These are phyloP conservation scores for Lepidium aucheri DNA, from an alignment of 345 rosid species.

Conservation along the genomic window DNA sequence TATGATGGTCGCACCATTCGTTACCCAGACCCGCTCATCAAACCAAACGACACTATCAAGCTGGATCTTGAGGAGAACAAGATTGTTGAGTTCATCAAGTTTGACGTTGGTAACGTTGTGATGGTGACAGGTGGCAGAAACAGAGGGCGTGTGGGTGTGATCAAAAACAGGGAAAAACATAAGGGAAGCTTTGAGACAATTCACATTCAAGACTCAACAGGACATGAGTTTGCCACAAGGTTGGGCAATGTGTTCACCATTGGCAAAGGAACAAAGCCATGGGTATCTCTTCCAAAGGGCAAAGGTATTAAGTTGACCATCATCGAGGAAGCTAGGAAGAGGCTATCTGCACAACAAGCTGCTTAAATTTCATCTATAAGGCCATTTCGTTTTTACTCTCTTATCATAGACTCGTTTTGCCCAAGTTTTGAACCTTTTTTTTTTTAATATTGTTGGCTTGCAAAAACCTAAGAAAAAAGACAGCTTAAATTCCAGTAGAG, in stretches of 20 bases:
- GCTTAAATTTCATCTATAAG: slow-evolving; percentile 10
- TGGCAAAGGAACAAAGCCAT: slow-evolving; percentile 78
- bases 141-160: slow-evolving; percentile 79
- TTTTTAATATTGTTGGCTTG: background rate
- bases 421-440: slow-evolving; percentile 5
- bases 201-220: slow-evolving; percentile 63
- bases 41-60: slow-evolving; percentile 79
- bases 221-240: slow-evolving; percentile 90
- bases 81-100: slow-evolving; percentile 72
- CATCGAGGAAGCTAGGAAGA: slow-evolving; percentile 83
- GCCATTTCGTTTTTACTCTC: background rate
- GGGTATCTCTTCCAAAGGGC: slow-evolving; percentile 89
- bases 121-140: slow-evolving; percentile 94
- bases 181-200: slow-evolving; percentile 87
- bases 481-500: slow-evolving; percentile 13
- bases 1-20: slow-evolving; percentile 87
- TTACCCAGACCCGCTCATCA: slow-evolving; percentile 86
- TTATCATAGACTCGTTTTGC: background rate
- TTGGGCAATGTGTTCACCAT: slow-evolving; percentile 68
- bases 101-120: slow-evolving; percentile 82
- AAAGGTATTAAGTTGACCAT: slow-evolving; percentile 77
- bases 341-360: slow-evolving; percentile 52
- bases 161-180: slow-evolving; percentile 78
- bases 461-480: background rate
- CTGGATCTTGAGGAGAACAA: slow-evolving; percentile 70